phyloP scores from a whole-genome alignment of 495 filamentous ascomycete species.

The Xylaria venustula region DNA sequence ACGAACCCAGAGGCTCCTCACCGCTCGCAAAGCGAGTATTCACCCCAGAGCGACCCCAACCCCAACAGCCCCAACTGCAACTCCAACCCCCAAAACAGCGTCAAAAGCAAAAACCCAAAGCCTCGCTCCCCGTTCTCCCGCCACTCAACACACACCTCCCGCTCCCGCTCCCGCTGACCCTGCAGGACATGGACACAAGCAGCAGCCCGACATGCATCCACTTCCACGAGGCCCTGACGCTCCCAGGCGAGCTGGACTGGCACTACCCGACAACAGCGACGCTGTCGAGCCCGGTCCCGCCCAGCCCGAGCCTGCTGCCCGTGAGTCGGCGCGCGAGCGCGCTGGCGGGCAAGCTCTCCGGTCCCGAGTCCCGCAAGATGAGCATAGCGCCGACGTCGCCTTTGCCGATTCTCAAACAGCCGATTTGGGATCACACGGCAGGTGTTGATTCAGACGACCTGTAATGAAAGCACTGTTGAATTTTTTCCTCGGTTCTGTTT shows the following conservation, averaged over 20 bases:
- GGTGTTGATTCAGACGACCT: neutral
- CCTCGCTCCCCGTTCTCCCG: neutral
- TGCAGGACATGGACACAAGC: slow-evolving; percentile 1
- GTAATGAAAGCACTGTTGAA: too few relatives aligned
- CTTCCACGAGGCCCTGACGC: slow-evolving; percentile 8
- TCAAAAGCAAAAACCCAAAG: neutral
- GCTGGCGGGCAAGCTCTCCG: slow-evolving; percentile 1
- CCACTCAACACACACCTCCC: slow-evolving; percentile 1
- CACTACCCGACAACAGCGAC: neutral
- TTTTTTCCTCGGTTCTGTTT: too few relatives aligned
- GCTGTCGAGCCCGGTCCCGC: neutral
- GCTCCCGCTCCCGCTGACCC: neutral
- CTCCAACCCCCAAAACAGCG: neutral
- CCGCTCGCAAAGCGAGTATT: neutral
- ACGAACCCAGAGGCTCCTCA: neutral
- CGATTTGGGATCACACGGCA: slow-evolving; percentile 7
- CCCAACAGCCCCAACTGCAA: neutral
- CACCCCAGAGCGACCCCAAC: neutral
- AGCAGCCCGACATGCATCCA: slow-evolving; percentile 9
- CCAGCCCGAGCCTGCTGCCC: neutral
- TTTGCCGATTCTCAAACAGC: slow-evolving; percentile 1
- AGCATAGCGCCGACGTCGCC: slow-evolving; percentile 3
- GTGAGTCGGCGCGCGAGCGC: neutral
- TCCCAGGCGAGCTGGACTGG: slow-evolving; percentile 12
- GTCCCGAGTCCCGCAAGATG: neutral